Conservation (phyloP, 768 basidiomycete species). For the Pleurotus citrinopileatus region DNA sequence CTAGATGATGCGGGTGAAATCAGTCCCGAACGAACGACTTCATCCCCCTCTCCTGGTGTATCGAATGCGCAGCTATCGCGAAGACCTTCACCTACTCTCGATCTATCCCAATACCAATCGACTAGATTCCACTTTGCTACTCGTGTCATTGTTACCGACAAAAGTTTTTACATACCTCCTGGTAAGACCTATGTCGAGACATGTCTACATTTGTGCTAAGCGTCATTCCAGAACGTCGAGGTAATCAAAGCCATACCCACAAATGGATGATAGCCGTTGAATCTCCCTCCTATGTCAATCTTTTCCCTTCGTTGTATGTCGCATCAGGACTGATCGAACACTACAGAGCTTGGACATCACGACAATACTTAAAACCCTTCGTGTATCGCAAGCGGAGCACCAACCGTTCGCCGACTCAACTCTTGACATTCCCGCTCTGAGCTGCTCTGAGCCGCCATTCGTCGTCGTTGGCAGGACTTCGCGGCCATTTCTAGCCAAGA, state of each 20-base stretch:
- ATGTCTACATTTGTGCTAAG: not conserved
- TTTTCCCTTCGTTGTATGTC: not conserved
- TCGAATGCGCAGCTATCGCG: too few species aligned
- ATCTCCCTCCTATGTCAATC: conserved; percentile 47
- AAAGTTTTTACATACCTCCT: conserved; percentile 42
- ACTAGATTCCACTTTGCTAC: conserved; percentile 44
- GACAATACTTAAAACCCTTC: conserved; percentile 36
- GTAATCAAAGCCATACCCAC: conserved; percentile 32
- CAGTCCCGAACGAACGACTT: not conserved
- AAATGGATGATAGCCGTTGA: conserved; percentile 58
- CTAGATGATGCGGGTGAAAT: not conserved
- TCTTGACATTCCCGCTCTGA: conserved; percentile 15
- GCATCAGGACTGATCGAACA: not conserved
- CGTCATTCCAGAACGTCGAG: conserved; percentile 26
- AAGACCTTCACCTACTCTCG: not conserved
- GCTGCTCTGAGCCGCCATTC: conserved; percentile 38
- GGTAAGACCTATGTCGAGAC: conserved; percentile 25
- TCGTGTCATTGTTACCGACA: conserved; percentile 45
- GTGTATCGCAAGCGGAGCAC: conserved; percentile 23
- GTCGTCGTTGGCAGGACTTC: conserved; percentile 38
- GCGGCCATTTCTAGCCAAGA: conserved; percentile 42
- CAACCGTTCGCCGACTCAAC: conserved; percentile 16
- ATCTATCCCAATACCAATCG: not conserved
- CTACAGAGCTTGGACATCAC: conserved; percentile 42
- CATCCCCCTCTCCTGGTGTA: not conserved